Evolutionary conservation across 805 yeast genomes (phyloP), one percentile per base, ranked within the genome.

Genomic region (Candida argentea): DNA sequence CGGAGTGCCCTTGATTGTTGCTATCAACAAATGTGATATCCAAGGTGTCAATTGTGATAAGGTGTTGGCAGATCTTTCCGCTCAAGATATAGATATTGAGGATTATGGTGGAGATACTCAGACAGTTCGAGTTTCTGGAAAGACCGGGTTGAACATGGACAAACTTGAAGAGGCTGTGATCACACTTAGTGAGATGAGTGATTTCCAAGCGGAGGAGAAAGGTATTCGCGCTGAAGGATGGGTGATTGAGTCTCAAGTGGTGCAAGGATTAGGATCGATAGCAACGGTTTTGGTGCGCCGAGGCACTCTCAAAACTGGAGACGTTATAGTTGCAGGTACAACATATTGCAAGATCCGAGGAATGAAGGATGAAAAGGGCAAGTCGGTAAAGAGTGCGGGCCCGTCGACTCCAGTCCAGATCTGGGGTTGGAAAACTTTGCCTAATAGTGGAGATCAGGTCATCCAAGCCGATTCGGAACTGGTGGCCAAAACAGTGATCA

Each of bases 41-140:
- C 78, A 76, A 4, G 82, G 76, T 17, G 73, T 78, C 5, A 72
- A 84, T 27, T 67, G 85, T 1, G 86, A 82, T 15, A 76, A 70
- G 42, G 93, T 86, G 2, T 65, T 79, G 30, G 70, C 75, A 3
- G 97, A 87, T 48, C 62, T 91, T 32, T 73, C 93, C 2, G 59
- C 70, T 0, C 61, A 82, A 33, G 95, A 75, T 4, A 74, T 91
- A 9, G 89, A 82, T 34, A 78, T 84, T 16, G 98, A 91, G 47
- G 87, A 80, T 37, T 83, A 79, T 44, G 98, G 98, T 32, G 98
- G 98, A 30, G 97, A 91, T 22, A 77, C 86, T 4, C 96, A 86
- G 47, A 78, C 83, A 0, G 85, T 91, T 2, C 70, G 73, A 28
- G 89, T 91, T 1, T 81, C 94, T 20, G 97, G 94, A 0, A 72